Percentiles rank a stretch among this genome's conserved stretches.
These are phyloP conservation scores for Sugiyamaella paludigena DNA, from an alignment of 1,139 yeast genomes.

Conservation along the genomic window DNA sequence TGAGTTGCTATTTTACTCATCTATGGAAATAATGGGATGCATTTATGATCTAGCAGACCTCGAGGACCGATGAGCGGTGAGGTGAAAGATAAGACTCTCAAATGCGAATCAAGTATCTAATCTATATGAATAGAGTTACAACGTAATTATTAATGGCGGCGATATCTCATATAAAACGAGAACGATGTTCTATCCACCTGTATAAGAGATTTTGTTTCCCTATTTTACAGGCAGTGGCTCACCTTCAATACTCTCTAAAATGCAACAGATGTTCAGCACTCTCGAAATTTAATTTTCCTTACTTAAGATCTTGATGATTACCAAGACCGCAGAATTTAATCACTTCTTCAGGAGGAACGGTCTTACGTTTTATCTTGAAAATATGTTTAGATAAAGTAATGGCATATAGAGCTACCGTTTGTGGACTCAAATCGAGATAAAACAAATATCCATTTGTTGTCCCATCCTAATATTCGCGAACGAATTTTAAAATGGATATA, in stretches of 20 bases:
- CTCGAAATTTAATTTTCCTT: constrained; percentile 42
- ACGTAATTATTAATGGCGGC: too few relatives aligned
- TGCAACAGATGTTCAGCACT: constrained; percentile 39
- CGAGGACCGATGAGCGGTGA: too few relatives aligned
- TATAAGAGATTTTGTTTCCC: too few relatives aligned
- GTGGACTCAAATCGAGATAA: constrained; percentile 56
- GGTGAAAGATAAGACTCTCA: too few relatives aligned
- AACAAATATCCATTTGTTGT: constrained; percentile 78
- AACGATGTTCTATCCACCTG: too few relatives aligned
- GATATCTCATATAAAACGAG: too few relatives aligned
- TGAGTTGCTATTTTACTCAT: too few relatives aligned
- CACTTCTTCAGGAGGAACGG: constrained; percentile 63
- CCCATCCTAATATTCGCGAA: constrained; percentile 76
- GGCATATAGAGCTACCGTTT: constrained; percentile 51
- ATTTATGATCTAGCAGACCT: too few relatives aligned
- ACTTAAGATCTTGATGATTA: constrained; percentile 48
- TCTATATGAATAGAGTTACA: too few relatives aligned
- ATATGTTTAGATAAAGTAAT: constrained; percentile 75
- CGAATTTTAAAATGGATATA: constrained; percentile 56
- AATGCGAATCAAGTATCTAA: too few relatives aligned
- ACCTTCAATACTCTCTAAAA: constrained; percentile 32
- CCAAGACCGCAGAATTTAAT: constrained; percentile 56
- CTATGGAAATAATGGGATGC: too few relatives aligned
- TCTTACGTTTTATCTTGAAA: constrained; percentile 67
- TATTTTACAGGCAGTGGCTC: too few relatives aligned